Percentiles rank a stretch among this genome's conserved stretches.
Conservation (phyloP, 2,329 filamentous ascomycete genomes). For the Cryphonectria parasitica region DNA sequence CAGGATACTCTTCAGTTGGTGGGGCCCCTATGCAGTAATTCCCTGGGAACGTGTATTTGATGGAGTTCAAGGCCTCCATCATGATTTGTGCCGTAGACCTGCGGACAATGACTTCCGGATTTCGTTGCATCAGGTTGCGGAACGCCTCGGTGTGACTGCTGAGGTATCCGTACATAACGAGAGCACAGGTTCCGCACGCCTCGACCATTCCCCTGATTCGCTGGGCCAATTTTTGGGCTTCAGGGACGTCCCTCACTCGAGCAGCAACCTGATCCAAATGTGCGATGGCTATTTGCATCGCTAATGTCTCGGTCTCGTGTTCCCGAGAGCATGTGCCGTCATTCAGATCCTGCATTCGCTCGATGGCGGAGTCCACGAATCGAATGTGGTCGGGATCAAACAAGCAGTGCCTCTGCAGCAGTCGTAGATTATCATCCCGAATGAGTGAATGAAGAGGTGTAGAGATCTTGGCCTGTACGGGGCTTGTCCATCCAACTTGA, state of each 20-base stretch:
- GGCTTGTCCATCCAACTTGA: conserved; percentile 40
- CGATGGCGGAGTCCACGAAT: conserved; percentile 68
- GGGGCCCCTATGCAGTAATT: conserved; percentile 46
- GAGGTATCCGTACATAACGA: conserved; percentile 66
- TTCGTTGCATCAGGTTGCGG: conserved; percentile 67
- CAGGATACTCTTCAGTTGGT: conserved; percentile 36
- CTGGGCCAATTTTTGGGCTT: conserved; percentile 56
- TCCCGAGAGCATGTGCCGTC: conserved; percentile 53
- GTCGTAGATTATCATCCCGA: conserved; percentile 69
- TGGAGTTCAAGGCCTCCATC: conserved; percentile 53
- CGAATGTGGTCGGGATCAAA: conserved; percentile 72
- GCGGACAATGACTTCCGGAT: conserved; percentile 61
- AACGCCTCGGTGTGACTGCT: conserved; percentile 57
- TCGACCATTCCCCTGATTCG: conserved; percentile 52
- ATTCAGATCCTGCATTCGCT: conserved; percentile 55
- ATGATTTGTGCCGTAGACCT: conserved; percentile 55
- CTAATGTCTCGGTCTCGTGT: conserved; percentile 51
- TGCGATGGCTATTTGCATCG: conserved; percentile 60
- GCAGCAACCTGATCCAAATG: conserved; percentile 79
- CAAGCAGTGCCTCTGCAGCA: conserved; percentile 77
- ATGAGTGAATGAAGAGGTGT: conserved; percentile 61
- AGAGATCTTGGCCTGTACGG: conserved; percentile 52
- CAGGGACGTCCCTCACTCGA: conserved; percentile 69
- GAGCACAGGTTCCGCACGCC: conserved; percentile 58
- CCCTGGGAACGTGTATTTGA: conserved; percentile 53